Evolutionary conservation across 2,329 filamentous ascomycete genomes (phyloP), one percentile per base, ranked within the genome.

Genomic region (Chalara sp.): DNA sequence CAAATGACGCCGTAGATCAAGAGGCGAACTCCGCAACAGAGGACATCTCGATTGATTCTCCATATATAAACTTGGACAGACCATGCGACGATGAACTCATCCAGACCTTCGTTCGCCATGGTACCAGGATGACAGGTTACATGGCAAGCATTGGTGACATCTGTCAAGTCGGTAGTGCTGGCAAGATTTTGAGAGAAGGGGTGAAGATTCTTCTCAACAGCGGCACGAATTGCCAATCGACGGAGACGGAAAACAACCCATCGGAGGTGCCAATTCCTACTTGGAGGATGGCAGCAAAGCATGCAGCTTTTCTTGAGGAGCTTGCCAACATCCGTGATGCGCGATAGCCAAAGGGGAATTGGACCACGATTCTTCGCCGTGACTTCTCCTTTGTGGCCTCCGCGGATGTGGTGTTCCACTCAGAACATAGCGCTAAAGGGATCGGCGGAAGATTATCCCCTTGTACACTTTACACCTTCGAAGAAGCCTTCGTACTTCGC

Each of bases 41-140:
- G 35, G 35, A 39, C 35, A 39, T 39, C 10, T 10, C 35, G 35
- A 39, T 13, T 13, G 35, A 39, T 11, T 39, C 42, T 21, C 30
- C 53, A 7, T 42, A 56, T 31, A 55, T 57, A 29, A 48, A 55
- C 13, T 47, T 57, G n/a, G 55, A 57, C 32, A 39, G 55, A 12
- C 55, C 51, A 5, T 55, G 53, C 21, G 55, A 57, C 32, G 55
- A 57, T 39, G 55, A 57, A 44, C 41, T 53, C 7, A 49, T 57
- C 13, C 55, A 57, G 37, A 47, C 47, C 7, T 57, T 51, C 40
- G 55, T 57, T 12, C 35, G 46, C 7, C 47, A 47, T 41, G 54
- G 54, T 5, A 30, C 47, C 7, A 31, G 33, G 30, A 54, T 56
- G 52, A 56, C 47, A 33, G 46, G 39, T 4, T 52, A 50, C 37